These are phyloP conservation scores for grape (Vitis vinifera) DNA, from an alignment of 164 flowering plant species.

Conservation along the genomic window DNA sequence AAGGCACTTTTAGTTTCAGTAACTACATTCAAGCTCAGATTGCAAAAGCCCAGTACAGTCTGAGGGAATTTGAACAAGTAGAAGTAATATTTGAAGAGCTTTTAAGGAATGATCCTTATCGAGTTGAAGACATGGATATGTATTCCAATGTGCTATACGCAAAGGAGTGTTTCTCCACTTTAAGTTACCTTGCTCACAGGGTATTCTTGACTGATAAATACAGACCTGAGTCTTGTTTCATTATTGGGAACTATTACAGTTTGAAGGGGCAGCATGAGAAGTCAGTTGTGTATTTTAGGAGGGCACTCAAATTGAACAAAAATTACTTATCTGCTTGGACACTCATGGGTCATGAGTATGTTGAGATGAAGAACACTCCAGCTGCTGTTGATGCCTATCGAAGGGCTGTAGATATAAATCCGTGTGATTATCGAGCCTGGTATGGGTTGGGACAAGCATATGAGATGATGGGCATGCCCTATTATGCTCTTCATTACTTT, in stretches of 20 bases:
- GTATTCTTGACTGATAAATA: slow-evolving; percentile 90
- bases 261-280: slow-evolving; percentile 95
- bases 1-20: slow-evolving; percentile 72
- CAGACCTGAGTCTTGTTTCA: slow-evolving; percentile 97
- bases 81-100: slow-evolving; percentile 93
- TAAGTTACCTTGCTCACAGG: slow-evolving; percentile 91
- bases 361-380: slow-evolving; percentile 94
- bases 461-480: slow-evolving; percentile 97
- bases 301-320: slow-evolving; percentile 88
- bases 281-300: slow-evolving; percentile 82
- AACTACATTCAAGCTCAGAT: slow-evolving; percentile 87
- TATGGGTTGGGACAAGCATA: slow-evolving; percentile 98
- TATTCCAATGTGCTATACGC: slow-evolving; percentile 98
- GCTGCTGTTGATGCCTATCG: slow-evolving; percentile 96
- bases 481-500: slow-evolving; percentile 88
- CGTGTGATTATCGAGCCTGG: slow-evolving; percentile 99
- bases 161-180: slow-evolving; percentile 78
- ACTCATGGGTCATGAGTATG: slow-evolving; percentile 98
- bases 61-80: slow-evolving; percentile 88
- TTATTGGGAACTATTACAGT: slow-evolving; percentile 96
- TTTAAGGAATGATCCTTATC: slow-evolving; percentile 74
- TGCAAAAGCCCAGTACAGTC: slow-evolving; percentile 84
- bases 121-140: slow-evolving; percentile 95
- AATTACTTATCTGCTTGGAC: slow-evolving; percentile 97
- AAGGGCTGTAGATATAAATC: slow-evolving; percentile 89